phyloP scores from a whole-genome alignment of 192 early-diverging fungal genomes.

The Coemansia aciculifera region DNA sequence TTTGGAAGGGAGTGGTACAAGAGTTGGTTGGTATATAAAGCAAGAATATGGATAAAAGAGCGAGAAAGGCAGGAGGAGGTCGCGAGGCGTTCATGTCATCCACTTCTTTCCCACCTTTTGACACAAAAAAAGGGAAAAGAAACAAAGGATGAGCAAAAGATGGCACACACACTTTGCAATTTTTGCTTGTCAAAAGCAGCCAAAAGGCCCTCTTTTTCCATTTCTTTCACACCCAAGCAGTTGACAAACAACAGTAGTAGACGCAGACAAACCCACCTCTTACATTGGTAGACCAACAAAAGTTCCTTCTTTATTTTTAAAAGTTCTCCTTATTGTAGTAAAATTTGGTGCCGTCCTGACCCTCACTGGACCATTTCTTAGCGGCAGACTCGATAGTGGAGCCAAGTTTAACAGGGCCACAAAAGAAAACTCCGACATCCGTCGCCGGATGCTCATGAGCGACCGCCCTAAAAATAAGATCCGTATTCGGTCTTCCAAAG shows the following conservation, averaged over 20 bases:
- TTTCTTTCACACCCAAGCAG: no score
- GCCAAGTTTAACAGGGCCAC: constrained; percentile 74
- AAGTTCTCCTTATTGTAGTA: constrained; percentile 75
- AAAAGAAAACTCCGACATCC: constrained; percentile 87
- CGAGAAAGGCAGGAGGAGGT: no score
- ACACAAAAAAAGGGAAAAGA: no score
- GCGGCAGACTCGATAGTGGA: constrained; percentile 62
- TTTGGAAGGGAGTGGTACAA: no score
- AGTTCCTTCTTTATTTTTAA: constrained; percentile 1
- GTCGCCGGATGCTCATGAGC: constrained; percentile 65
- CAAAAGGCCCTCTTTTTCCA: no score
- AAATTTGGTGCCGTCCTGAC: constrained; percentile 67
- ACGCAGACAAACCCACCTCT: no score
- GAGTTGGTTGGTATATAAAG: no score
- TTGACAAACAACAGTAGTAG: background rate
- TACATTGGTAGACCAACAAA: background rate
- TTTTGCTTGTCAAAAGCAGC: background rate
- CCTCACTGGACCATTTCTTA: constrained; percentile 64
- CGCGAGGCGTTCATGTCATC: no score
- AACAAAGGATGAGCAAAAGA: no score
- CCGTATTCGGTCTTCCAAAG: constrained; percentile 80
- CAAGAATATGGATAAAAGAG: no score
- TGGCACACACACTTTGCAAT: no score
- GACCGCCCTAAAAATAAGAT: constrained; percentile 69
- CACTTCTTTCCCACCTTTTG: no score